These are phyloP conservation scores for Canariomyces notabilis DNA, from an alignment of 2,329 filamentous ascomycete species.

Conservation along the genomic window DNA sequence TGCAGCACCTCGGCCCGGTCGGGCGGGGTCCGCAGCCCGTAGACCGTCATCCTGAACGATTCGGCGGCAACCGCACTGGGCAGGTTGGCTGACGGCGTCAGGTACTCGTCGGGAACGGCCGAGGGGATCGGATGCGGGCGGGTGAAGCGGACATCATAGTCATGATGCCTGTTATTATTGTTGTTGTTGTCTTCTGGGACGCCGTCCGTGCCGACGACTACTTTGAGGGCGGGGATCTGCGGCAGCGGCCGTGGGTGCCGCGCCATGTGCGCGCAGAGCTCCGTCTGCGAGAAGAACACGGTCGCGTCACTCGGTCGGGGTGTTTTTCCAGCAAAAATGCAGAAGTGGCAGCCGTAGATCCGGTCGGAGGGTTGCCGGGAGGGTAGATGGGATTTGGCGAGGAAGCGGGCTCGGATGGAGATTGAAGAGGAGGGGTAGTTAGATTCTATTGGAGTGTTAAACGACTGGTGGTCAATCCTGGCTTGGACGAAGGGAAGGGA, in stretches of 20 bases:
- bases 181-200: slow-evolving; percentile 34
- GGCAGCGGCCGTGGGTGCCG: slow-evolving; percentile 51
- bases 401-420: slow-evolving; percentile 48
- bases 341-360: slow-evolving; percentile 52
- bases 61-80: slow-evolving; percentile 44
- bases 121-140: slow-evolving; percentile 37
- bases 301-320: slow-evolving; percentile 51
- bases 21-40: slow-evolving; percentile 31
- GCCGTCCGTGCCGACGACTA: slow-evolving; percentile 42
- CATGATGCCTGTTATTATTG: too few relatives aligned
- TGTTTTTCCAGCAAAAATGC: slow-evolving; percentile 45
- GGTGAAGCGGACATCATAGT: slow-evolving; percentile 50
- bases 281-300: slow-evolving; percentile 49
- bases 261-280: slow-evolving; percentile 49
- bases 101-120: slow-evolving; percentile 35
- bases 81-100: slow-evolving; percentile 38
- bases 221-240: slow-evolving; percentile 41
- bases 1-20: slow-evolving; percentile 21
- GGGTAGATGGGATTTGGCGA: slow-evolving; percentile 51
- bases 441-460: slow-evolving; percentile 36
- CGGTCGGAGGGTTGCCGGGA: slow-evolving; percentile 48
- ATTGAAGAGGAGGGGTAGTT: slow-evolving; percentile 44
- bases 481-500: background rate
- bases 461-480: background rate
- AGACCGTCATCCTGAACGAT: slow-evolving; percentile 43